Percentiles rank a stretch among this genome's conserved stretches.
These are phyloP conservation scores for Ophiosphaerella korrae DNA, from an alignment of 2,329 filamentous ascomycete genomes.

Conservation along the genomic window DNA sequence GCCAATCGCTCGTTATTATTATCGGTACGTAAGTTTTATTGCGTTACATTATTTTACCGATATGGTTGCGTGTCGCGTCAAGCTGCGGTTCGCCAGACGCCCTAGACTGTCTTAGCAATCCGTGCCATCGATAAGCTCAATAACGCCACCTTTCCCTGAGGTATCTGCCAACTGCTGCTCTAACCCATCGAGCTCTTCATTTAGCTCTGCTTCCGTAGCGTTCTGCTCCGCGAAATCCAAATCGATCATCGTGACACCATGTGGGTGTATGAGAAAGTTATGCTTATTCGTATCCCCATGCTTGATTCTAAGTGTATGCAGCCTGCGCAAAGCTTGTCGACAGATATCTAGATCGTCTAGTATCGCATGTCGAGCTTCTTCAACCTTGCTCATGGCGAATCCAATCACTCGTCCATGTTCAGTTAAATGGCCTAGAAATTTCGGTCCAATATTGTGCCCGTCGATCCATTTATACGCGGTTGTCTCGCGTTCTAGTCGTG, in stretches of 20 bases:
- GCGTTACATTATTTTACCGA: too few relatives aligned
- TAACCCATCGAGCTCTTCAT: neutral
- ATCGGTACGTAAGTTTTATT: too few relatives aligned
- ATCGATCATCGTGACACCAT: conserved; percentile 2
- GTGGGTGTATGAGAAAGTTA: conserved; percentile 6
- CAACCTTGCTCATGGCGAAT: conserved; percentile 44
- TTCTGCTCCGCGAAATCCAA: conserved; percentile 1
- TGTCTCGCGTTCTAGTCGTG: conserved; percentile 46
- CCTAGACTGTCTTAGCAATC: neutral
- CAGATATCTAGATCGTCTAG: conserved; percentile 5
- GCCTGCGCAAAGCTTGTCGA: conserved; percentile 1
- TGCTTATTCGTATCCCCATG: conserved; percentile 7
- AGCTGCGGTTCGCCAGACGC: too few relatives aligned
- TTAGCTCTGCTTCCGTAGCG: neutral
- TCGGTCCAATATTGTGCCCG: conserved; percentile 42
- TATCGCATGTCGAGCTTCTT: conserved; percentile 2
- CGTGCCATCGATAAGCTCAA: neutral
- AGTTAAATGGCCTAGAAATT: conserved; percentile 48
- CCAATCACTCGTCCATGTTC: conserved; percentile 49
- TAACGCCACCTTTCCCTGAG: neutral
- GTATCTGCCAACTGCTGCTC: neutral
- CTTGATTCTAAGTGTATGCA: conserved; percentile 6
- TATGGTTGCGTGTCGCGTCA: too few relatives aligned
- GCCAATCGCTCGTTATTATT: too few relatives aligned
- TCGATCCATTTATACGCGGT: conserved; percentile 47